Conservation (phyloP, 1,139 yeast species). For the Magnusiomyces starmeri region DNA sequence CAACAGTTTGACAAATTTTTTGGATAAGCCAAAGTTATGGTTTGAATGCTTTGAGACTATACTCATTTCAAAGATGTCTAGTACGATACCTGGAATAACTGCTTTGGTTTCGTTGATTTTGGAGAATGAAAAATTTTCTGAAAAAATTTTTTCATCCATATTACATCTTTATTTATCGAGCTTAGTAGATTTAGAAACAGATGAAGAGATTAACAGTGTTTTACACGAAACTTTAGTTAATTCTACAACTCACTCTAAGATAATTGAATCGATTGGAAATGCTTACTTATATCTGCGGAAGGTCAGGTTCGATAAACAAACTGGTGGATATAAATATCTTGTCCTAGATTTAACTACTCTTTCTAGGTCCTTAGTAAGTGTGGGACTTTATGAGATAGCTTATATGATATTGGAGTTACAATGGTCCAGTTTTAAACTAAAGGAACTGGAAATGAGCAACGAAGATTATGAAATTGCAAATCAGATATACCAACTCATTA, state of each 20-base stretch:
- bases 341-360: not conserved
- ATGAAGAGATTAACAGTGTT: not conserved
- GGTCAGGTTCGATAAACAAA: not conserved
- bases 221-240: not conserved
- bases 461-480: not conserved
- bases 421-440: not conserved
- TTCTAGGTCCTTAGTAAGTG: not conserved
- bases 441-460: not conserved
- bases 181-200: not conserved
- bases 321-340: not conserved
- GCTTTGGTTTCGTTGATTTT: not conserved
- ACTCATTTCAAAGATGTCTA: not conserved
- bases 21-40: not conserved
- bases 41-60: not conserved
- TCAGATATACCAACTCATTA: slow-evolving; percentile 8
- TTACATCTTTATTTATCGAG: not conserved
- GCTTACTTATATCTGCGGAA: slow-evolving; percentile 4
- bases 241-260: not conserved
- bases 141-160: slow-evolving; percentile 1
- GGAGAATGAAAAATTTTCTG: not conserved
- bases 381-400: not conserved
- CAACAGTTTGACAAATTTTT: not conserved
- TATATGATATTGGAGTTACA: slow-evolving; percentile 5
- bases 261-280: not conserved
- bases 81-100: not conserved